phyloP scores from a whole-genome alignment of 75 land plant species.

The Adiantum capillusveneris region DNA sequence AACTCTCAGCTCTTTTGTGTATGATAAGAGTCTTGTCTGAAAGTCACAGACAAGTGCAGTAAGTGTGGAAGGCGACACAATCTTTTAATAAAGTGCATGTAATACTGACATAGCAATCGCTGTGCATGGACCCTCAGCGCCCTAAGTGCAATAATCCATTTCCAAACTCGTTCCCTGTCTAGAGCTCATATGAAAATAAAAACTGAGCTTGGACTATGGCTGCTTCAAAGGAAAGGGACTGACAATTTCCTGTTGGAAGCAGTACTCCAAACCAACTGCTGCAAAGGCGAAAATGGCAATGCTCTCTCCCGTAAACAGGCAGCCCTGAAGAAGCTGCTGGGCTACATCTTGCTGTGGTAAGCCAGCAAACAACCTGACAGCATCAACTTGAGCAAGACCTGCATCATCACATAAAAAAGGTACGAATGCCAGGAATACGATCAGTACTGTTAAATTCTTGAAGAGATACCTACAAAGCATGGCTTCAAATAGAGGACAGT shows the following conservation, averaged over 20 bases:
- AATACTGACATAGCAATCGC: too few relatives aligned
- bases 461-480: neutral
- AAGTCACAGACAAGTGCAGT: too few relatives aligned
- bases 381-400: slow-evolving; percentile 58
- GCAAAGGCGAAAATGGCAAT: slow-evolving; percentile 54
- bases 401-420: slow-evolving; percentile 9
- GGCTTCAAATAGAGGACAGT: neutral
- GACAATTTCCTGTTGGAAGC: slow-evolving; percentile 54
- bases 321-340: slow-evolving; percentile 39
- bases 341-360: slow-evolving; percentile 28
- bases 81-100: too few relatives aligned
- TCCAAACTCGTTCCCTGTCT: too few relatives aligned
- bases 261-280: slow-evolving; percentile 70
- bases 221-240: slow-evolving; percentile 64
- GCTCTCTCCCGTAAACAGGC: slow-evolving; percentile 43
- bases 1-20: too few relatives aligned
- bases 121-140: too few relatives aligned
- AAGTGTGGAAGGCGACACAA: too few relatives aligned
- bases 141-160: too few relatives aligned
- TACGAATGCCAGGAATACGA: neutral
- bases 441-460: neutral
- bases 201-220: too few relatives aligned
- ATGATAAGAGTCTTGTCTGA: too few relatives aligned
- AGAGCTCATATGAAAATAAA: too few relatives aligned
- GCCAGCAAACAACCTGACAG: slow-evolving; percentile 35